phyloP scores from a whole-genome alignment of 208 protist species.

The Histomonas meleagridis region DNA sequence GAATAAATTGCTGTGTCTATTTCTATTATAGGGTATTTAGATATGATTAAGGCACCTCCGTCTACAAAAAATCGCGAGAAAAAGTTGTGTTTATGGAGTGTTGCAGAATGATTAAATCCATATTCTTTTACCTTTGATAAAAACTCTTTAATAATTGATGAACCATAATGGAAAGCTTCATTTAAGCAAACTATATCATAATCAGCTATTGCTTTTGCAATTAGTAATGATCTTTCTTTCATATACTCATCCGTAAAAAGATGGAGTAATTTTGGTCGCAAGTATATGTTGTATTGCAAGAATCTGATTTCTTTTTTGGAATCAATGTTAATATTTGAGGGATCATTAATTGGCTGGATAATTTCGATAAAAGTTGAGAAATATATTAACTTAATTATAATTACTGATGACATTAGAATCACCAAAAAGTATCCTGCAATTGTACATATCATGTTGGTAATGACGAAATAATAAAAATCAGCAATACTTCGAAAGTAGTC shows the following conservation, averaged over 20 bases:
- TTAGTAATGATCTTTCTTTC: background rate
- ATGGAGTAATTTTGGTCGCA: background rate
- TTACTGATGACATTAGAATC: no score
- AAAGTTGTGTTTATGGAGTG: background rate
- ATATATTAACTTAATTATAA: no score
- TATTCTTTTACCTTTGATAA: background rate
- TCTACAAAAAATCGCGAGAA: background rate
- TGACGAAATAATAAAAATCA: no score
- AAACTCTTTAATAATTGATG: background rate
- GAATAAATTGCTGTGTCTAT: background rate
- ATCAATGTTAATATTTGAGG: no score
- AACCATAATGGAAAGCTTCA: conserved; percentile 17
- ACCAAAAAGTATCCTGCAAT: no score
- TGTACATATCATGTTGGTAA: no score
- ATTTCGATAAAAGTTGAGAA: no score
- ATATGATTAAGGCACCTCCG: background rate
- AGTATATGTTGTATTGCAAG: background rate
- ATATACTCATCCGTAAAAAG: background rate
- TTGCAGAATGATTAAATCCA: background rate
- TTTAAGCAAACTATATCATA: conserved; percentile 24
- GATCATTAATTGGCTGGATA: no score
- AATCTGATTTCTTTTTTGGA: no score
- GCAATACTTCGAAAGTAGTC: no score
- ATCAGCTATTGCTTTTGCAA: background rate
- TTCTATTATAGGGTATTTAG: conserved; percentile 24